Evolutionary conservation across 345 rosid species (phyloP).

Genomic region (Arabis alpina): DNA sequence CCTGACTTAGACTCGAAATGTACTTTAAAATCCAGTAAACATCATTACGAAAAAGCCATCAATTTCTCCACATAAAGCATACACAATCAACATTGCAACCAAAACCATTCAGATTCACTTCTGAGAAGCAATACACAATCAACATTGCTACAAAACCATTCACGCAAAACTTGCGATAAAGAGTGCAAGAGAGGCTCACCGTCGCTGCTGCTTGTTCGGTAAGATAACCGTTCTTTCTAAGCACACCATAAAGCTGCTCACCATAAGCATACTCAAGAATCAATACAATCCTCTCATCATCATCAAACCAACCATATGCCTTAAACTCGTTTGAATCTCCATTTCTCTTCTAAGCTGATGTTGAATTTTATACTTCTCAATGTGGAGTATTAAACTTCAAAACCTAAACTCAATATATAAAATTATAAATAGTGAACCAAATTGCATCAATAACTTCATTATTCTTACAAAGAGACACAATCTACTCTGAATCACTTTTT

Average conservation of each 20-base stretch:
- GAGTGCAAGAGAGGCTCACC: constrained; percentile 42
- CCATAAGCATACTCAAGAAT: constrained; percentile 94
- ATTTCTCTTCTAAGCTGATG: constrained; percentile 88
- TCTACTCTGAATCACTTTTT: constrained; percentile 22
- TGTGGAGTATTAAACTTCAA: too few species aligned
- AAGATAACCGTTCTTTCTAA: constrained; percentile 63
- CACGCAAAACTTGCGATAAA: neutral
- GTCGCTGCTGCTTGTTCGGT: constrained; percentile 80
- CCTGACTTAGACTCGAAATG: constrained; percentile 85
- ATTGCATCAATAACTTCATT: too few species aligned
- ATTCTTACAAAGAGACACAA: constrained; percentile 2
- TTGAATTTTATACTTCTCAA: constrained; percentile 79
- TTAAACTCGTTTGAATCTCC: constrained; percentile 79
- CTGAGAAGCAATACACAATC: too few species aligned
- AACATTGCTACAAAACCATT: too few species aligned
- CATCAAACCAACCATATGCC: constrained; percentile 94
- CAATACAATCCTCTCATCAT: constrained; percentile 69
- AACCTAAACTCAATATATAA: too few species aligned
- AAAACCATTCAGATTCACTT: neutral
- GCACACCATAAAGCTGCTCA: constrained; percentile 81
- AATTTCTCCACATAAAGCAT: neutral
- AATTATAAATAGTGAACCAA: too few species aligned
- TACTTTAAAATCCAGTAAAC: constrained; percentile 57
- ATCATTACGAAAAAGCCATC: neutral
- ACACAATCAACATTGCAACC: constrained; percentile 7